A percentile compares a stretch with the other conserved stretches of the same genome.
Evolutionary conservation across 495 filamentous ascomycete genomes (phyloP).

Genomic region (Penicillium daleae): DNA sequence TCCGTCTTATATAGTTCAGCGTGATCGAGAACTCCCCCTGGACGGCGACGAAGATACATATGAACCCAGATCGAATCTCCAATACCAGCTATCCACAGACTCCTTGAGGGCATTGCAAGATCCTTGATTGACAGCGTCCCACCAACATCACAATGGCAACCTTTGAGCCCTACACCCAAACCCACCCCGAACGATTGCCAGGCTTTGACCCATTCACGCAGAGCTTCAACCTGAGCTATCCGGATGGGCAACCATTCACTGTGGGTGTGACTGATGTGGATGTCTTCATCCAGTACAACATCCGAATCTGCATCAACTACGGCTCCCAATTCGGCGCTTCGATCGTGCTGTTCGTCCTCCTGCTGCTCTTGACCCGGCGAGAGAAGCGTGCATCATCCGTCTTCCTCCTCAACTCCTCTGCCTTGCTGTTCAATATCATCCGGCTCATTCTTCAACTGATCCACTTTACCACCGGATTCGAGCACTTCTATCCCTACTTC

Average conservation of each 20-base stretch:
- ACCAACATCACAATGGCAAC: neutral
- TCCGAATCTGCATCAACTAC: constrained; percentile 67
- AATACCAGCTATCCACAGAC: neutral
- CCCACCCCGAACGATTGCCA: constrained; percentile 8
- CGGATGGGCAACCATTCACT: constrained; percentile 56
- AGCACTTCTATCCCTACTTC: constrained; percentile 61
- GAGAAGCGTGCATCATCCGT: constrained; percentile 64
- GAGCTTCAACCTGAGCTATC: constrained; percentile 53
- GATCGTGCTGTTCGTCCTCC: constrained; percentile 64
- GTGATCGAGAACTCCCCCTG: neutral
- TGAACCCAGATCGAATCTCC: neutral
- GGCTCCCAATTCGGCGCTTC: constrained; percentile 75
- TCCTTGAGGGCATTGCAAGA: neutral
- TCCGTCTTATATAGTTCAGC: constrained; percentile 13
- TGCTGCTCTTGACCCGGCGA: constrained; percentile 63
- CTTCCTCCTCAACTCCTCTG: constrained; percentile 66
- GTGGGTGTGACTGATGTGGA: constrained; percentile 55
- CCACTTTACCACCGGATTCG: constrained; percentile 62
- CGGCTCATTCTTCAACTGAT: constrained; percentile 62
- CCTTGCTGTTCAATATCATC: constrained; percentile 61
- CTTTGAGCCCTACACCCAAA: constrained; percentile 7
- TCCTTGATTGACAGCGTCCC: neutral
- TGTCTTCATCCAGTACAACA: constrained; percentile 50
- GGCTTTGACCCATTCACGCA: constrained; percentile 58
- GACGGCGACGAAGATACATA: neutral